A percentile compares a stretch with the other conserved stretches of the same genome.
Conservation (phyloP, 805 yeast species). For the Ogataea degrootiae region DNA sequence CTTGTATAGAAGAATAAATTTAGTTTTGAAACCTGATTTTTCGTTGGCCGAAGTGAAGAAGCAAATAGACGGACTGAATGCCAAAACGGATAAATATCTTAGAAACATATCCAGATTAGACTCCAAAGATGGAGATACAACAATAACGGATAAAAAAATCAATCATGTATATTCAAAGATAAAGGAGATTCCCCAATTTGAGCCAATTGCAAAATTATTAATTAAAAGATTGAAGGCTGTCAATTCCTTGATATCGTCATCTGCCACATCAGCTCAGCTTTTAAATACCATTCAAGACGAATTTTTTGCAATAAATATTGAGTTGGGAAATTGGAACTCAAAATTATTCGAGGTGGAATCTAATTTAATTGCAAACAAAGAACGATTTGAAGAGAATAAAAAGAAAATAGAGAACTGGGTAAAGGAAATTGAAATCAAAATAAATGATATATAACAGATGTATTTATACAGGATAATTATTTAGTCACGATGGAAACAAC, state of each 20-base stretch:
- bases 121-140: constrained; percentile 3
- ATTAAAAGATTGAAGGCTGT: constrained; percentile 17
- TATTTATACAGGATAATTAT: constrained; percentile 28
- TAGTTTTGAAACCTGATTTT: constrained; percentile 15
- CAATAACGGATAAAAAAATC: constrained; percentile 19
- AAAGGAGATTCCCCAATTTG: constrained; percentile 15
- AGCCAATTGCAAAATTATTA: constrained; percentile 12
- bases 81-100: constrained; percentile 7
- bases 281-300: constrained; percentile 13
- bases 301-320: constrained; percentile 12
- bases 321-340: constrained; percentile 19
- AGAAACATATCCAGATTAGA: constrained; percentile 5
- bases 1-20: constrained; percentile 17
- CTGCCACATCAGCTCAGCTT: constrained; percentile 8
- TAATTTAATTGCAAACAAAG: constrained; percentile 5
- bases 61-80: constrained; percentile 9
- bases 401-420: constrained; percentile 12
- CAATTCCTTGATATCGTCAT: constrained; percentile 8
- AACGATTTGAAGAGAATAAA: constrained; percentile 9
- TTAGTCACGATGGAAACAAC: constrained; percentile 89
- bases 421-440: constrained; percentile 5
- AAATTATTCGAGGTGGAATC: constrained; percentile 18
- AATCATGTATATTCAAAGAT: constrained; percentile 17
- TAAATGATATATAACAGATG: not conserved
- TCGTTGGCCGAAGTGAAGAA: constrained; percentile 11